Base-by-base conservation (phyloP, 805 yeast genomes). In the Pichia ethanolica region DNA sequence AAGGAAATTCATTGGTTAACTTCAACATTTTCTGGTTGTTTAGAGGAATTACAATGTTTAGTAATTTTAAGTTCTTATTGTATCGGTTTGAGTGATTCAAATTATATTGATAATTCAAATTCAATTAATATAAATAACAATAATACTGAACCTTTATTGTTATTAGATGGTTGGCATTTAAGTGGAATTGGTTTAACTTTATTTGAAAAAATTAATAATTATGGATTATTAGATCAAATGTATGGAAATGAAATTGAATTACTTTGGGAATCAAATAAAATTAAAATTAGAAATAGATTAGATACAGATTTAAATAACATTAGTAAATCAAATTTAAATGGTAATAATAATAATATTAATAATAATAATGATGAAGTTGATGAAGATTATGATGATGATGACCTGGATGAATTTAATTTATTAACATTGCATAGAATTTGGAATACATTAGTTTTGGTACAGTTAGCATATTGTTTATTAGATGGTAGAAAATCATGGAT, bases 31-130 rank as follows among this genome's bases (percentile, higher is more conserved):
- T 78, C 78, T 7, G 72, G 69, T 26, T 53, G 59, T 14, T 67
- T 81, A 34, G 89, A 83, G 57, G 82, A 80, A 58, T 61, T 86
- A 50, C 91, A 86, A 63, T 80, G 86, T 1, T 63, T 86, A 48
- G 84, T 82, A 3, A 73, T 84, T 5, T 59, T 86, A 26, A 73
- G 89, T 0, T 78, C 83, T 20, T 83, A 84, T 62, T 81, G 85
- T 20, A 69, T 79, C 20, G 78, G 86, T 3, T 63, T 86, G 6
- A 75, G 86, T 39, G 52, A 48, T 32, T 20, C 30, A 10, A 10
- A 14, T 8, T 39, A 26, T 26, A 33, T 26, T 3, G n/a, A 25
- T 27, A 26, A 26, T 11, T 11, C 5, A 9, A 39, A 39, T 39
- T 7, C 11, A 10, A 14, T 12, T 36, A 34, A 26, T 37, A 30